Evolutionary conservation across 2,329 filamentous ascomycete genomes (phyloP).

Genomic region (Xylaria sp.): DNA sequence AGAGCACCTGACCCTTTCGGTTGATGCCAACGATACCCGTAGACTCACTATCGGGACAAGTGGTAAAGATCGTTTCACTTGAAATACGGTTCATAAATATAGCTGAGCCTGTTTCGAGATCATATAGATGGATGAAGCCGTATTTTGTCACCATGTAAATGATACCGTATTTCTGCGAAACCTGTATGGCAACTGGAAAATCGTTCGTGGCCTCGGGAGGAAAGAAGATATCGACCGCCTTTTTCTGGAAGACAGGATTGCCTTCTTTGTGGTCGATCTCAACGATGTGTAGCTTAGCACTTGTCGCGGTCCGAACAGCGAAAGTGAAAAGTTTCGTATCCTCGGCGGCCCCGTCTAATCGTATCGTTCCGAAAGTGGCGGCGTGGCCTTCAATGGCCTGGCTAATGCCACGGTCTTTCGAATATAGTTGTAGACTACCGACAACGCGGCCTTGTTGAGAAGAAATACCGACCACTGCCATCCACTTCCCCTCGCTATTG

Average conservation of each 20-base stretch:
- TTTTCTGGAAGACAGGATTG: conserved; percentile 92
- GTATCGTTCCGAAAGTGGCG: conserved; percentile 89
- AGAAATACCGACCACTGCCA: conserved; percentile 96
- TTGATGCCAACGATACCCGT: conserved; percentile 94
- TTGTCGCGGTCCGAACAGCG: conserved; percentile 87
- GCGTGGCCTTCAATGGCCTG: conserved; percentile 98
- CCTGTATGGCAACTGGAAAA: conserved; percentile 97
- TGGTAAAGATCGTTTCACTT: conserved; percentile 98
- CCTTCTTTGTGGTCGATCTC: conserved; percentile 94
- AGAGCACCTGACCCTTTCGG: conserved; percentile 95
- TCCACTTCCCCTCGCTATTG: conserved; percentile 96
- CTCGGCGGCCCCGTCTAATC: conserved; percentile 86
- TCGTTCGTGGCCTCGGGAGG: conserved; percentile 94
- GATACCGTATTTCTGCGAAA: conserved; percentile 95
- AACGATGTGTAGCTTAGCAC: conserved; percentile 96
- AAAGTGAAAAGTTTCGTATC: conserved; percentile 98
- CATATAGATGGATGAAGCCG: conserved; percentile 98
- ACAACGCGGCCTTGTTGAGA: conserved; percentile 93
- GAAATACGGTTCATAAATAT: conserved; percentile 99
- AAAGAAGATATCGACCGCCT: conserved; percentile 97
- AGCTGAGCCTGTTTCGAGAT: conserved; percentile 92
- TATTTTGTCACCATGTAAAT: conserved; percentile 99
- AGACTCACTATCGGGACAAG: conserved; percentile 83
- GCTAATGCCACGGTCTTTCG: conserved; percentile 93
- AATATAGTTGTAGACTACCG: conserved; percentile 97